phyloP scores from a whole-genome alignment of 1,139 yeast genomes.

The Meyerozyma athensensis region DNA sequence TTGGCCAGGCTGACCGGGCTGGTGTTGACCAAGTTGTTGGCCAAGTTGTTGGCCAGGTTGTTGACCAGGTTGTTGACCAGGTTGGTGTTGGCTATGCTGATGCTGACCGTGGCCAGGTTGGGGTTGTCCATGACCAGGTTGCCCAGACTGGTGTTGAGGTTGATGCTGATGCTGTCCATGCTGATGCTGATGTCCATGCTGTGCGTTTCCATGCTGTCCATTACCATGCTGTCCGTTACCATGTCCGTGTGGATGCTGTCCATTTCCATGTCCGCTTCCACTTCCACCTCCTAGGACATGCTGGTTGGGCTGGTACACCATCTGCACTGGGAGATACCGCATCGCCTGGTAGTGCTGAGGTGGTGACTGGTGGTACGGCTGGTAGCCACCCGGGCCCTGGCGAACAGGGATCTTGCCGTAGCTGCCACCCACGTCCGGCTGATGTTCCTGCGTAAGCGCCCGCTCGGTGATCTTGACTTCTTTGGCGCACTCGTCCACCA shows the following conservation, averaged over 20 bases:
- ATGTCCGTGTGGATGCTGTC: too few relatives aligned
- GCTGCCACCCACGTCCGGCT: conserved; percentile 5
- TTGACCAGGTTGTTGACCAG: not conserved
- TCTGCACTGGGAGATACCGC: too few relatives aligned
- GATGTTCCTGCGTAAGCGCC: conserved; percentile 26
- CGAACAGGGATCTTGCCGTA: too few relatives aligned
- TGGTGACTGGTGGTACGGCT: too few relatives aligned
- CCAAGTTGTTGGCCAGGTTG: not conserved
- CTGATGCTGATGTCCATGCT: not conserved
- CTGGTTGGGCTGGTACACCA: too few relatives aligned
- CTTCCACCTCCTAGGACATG: too few relatives aligned
- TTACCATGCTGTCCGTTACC: too few relatives aligned
- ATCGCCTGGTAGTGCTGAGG: too few relatives aligned
- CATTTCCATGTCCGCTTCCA: too few relatives aligned
- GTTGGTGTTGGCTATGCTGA: not conserved
- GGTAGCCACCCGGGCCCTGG: too few relatives aligned
- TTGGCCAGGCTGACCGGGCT: not conserved
- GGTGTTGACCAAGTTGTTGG: not conserved
- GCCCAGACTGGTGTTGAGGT: not conserved
- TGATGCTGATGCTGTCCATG: not conserved
- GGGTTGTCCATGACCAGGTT: too few relatives aligned
- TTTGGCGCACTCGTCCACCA: conserved; percentile 33
- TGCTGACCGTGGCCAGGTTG: not conserved
- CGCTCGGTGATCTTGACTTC: conserved; percentile 37
- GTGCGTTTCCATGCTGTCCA: not conserved